Percentiles rank a stretch among this genome's conserved stretches.
These are phyloP conservation scores for Salix exigua DNA, from an alignment of 345 rosid species.

Conservation along the genomic window DNA sequence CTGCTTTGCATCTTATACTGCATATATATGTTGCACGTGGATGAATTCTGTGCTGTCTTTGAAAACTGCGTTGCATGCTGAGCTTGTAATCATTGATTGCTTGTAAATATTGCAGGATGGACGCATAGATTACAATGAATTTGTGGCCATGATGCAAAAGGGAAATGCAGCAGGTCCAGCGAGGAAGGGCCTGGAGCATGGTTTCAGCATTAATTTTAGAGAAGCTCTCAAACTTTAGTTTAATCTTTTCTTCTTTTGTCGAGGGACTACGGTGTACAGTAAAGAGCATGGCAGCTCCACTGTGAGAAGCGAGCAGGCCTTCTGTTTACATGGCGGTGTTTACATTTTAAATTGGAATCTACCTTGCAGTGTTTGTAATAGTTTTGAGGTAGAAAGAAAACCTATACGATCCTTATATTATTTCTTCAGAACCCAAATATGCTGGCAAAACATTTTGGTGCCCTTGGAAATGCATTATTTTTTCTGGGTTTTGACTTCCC, in stretches of 20 bases:
- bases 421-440: background rate
- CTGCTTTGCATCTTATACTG: background rate
- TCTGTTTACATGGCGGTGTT: background rate
- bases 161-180: constrained; percentile 26
- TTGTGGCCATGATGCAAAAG: constrained; percentile 34
- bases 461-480: background rate
- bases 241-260: background rate
- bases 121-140: constrained; percentile 34
- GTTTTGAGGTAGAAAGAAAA: background rate
- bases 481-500: background rate
- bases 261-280: constrained; percentile 4
- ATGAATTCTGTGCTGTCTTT: background rate
- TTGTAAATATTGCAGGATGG: constrained; percentile 24
- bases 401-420: too few species aligned
- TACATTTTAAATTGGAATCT: background rate
- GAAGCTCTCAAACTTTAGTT: constrained; percentile 32
- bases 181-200: constrained; percentile 30
- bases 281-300: constrained; percentile 4
- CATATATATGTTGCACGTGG: background rate
- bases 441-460: background rate
- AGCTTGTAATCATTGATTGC: background rate
- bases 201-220: constrained; percentile 48
- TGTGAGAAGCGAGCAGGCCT: background rate
- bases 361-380: background rate
- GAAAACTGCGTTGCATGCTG: background rate